Evolutionary conservation across 164 flowering plant species (phyloP).

Genomic region (Euptelea pleiosperma): DNA sequence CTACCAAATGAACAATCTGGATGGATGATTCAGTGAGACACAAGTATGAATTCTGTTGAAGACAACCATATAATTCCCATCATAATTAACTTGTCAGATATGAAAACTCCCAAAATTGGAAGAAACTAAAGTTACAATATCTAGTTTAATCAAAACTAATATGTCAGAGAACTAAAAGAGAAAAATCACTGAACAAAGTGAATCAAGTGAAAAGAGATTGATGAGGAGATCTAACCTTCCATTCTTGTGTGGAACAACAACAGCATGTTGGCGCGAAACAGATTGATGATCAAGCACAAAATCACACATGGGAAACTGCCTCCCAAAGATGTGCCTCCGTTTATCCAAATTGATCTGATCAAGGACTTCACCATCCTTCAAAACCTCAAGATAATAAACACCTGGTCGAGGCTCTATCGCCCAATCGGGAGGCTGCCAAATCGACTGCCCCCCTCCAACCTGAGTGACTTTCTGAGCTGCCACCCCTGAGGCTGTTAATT

Average conservation of each 20-base stretch:
- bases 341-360: conserved; percentile 67
- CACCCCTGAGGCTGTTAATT: conserved; percentile 23
- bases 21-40: no score
- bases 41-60: no score
- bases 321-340: conserved; percentile 79
- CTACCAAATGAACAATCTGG: neutral
- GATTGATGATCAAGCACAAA: conserved; percentile 97
- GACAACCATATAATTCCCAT: no score
- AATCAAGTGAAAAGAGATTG: no score
- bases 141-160: no score
- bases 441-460: conserved; percentile 87
- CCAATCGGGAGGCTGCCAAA: conserved; percentile 99
- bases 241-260: conserved; percentile 94
- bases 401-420: conserved; percentile 94
- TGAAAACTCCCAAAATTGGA: no score
- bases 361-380: conserved; percentile 82
- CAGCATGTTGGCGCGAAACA: conserved; percentile 98
- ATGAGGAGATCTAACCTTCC: conserved; percentile 60
- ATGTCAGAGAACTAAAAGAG: no score
- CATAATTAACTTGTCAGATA: no score
- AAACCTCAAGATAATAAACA: conserved; percentile 80
- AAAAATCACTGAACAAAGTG: no score
- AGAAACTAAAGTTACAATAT: no score
- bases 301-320: conserved; percentile 82
- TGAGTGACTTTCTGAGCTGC: conserved; percentile 56